Conservation (phyloP, 805 yeast genomes). For the Jamesozyma lodderae region DNA sequence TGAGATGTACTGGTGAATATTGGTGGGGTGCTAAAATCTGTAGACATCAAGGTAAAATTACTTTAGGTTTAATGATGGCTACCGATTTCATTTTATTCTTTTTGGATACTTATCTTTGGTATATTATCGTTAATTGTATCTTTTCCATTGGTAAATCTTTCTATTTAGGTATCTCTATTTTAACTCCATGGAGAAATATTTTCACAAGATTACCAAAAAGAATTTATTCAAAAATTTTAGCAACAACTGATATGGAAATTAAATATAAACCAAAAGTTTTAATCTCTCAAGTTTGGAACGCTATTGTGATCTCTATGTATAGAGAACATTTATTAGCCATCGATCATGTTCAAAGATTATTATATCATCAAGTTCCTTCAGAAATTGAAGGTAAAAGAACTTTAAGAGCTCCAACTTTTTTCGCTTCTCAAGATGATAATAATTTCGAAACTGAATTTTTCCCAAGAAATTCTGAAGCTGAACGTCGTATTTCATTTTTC, state of each 20-base stretch:
- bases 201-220: constrained; percentile 97
- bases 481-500: constrained; percentile 98
- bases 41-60: constrained; percentile 77
- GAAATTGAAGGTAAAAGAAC: constrained; percentile 98
- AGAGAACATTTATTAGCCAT: constrained; percentile 97
- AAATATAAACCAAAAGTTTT: constrained; percentile 97
- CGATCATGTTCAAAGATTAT: constrained; percentile 94
- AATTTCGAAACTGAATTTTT: constrained; percentile 93
- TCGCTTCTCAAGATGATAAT: constrained; percentile 93
- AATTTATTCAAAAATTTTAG: constrained; percentile 93
- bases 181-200: constrained; percentile 99
- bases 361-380: constrained; percentile 97
- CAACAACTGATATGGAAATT: constrained; percentile 98
- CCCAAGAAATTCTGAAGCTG: constrained; percentile 96
- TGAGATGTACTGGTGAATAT: constrained; percentile 94
- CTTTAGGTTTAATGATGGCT: constrained; percentile 83
- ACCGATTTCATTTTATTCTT: constrained; percentile 93
- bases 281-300: constrained; percentile 98
- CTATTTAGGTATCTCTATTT: constrained; percentile 96
- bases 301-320: constrained; percentile 97
- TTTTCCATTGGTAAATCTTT: constrained; percentile 97
- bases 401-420: constrained; percentile 97
- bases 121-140: constrained; percentile 86
- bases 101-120: constrained; percentile 99
- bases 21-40: constrained; percentile 77